These are phyloP conservation scores for Morella rubra DNA, from an alignment of 306 rosid species.

Conservation along the genomic window DNA sequence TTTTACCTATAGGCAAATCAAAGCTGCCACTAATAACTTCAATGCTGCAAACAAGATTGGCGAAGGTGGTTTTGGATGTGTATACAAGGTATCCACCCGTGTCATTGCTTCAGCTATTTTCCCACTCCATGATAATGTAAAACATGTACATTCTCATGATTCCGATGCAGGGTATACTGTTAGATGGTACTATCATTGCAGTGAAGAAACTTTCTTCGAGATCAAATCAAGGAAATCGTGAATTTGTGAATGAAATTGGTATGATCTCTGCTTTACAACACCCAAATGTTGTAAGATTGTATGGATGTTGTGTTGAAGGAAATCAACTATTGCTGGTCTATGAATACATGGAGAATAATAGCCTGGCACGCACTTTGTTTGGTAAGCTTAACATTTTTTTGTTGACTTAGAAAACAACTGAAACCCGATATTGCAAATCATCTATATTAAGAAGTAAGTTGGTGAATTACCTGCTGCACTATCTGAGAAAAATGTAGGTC, in stretches of 20 bases:
- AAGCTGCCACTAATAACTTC: slow-evolving; percentile 59
- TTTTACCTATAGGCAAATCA: slow-evolving; percentile 24
- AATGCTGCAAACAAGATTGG: slow-evolving; percentile 54
- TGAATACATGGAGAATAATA: slow-evolving; percentile 64
- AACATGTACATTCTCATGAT: background rate
- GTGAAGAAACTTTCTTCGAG: slow-evolving; percentile 31
- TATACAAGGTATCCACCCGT: slow-evolving; percentile 54
- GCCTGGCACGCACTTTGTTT: slow-evolving; percentile 49
- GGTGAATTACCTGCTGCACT: slow-evolving; percentile 1
- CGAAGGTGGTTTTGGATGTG: slow-evolving; percentile 83
- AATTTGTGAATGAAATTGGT: slow-evolving; percentile 53
- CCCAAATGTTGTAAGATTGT: slow-evolving; percentile 61
- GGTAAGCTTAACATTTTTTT: slow-evolving; percentile 35
- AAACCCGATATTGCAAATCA: background rate
- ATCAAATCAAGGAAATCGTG: slow-evolving; percentile 32
- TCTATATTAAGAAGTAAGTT: background rate
- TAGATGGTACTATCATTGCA: slow-evolving; percentile 22
- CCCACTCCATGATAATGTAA: background rate
- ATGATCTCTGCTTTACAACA: slow-evolving; percentile 58
- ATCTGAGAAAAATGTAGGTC: slow-evolving; percentile 25
- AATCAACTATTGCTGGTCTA: slow-evolving; percentile 55
- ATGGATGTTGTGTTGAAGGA: slow-evolving; percentile 59
- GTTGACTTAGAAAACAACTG: background rate
- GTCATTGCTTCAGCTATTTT: background rate
- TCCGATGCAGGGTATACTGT: slow-evolving; percentile 18